Percentiles rank a stretch among this genome's conserved stretches.
Conservation (phyloP, 176 grass and related monocot species). For the Tuctoria greenei region DNA sequence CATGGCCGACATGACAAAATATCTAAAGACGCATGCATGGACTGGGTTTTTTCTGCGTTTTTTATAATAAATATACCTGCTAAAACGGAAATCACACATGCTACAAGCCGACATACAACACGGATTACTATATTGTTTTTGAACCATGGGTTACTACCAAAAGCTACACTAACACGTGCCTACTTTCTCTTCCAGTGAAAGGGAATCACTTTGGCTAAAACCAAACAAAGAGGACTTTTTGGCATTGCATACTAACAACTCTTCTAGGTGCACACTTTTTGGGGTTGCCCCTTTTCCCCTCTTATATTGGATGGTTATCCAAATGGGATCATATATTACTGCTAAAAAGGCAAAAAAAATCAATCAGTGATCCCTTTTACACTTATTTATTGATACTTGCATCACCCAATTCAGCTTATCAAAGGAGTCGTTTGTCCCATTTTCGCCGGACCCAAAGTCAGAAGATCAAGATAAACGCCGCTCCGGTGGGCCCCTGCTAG, state of each 20-base stretch:
- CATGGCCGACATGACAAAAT: conserved; percentile 27
- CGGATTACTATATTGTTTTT: not conserved
- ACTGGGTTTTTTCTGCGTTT: not conserved
- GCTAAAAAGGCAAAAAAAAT: not conserved
- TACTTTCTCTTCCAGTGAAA: not conserved
- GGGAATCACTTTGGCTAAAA: not conserved
- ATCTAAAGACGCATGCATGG: not conserved
- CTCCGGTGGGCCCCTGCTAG: not conserved
- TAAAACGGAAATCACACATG: not conserved
- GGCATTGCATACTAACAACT: not conserved
- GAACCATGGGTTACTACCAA: not conserved
- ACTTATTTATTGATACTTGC: not conserved
- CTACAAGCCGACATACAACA: not conserved
- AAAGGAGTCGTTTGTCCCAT: conserved; percentile 18
- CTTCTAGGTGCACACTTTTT: conserved; percentile 3
- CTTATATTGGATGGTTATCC: conserved; percentile 23
- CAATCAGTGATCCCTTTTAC: not conserved
- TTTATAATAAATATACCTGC: not conserved
- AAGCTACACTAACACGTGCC: too few relatives aligned
- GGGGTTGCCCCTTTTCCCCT: conserved; percentile 17
- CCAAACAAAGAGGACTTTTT: conserved; percentile 9
- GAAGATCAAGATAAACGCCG: not conserved
- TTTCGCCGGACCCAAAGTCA: not conserved
- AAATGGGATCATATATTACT: not conserved
- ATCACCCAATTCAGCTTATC: conserved; percentile 31